Percentiles rank a stretch among this genome's conserved stretches.
phyloP scores from a whole-genome alignment of 306 rosid species.

The Arachis hypogaea region DNA sequence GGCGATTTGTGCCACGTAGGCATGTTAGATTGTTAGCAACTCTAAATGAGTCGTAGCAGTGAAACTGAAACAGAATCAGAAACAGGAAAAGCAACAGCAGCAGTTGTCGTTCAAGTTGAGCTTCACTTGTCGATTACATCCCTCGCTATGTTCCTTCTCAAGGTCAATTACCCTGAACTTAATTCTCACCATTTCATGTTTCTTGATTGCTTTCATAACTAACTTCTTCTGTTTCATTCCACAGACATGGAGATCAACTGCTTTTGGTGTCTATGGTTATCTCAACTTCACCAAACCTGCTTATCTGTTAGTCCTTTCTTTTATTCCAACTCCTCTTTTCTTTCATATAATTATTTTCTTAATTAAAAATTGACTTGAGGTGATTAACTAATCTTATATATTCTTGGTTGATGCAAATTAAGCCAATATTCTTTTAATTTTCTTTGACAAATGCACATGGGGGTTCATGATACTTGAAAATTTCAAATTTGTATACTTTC shows the following conservation, averaged over 20 bases:
- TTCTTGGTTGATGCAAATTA: constrained; percentile 1
- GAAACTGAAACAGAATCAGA: no score
- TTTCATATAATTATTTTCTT: not conserved
- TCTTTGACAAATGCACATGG: not conserved
- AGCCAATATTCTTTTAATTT: not conserved
- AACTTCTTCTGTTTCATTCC: not conserved
- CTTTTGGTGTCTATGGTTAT: constrained; percentile 80
- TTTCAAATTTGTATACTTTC: not conserved
- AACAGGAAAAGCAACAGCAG: no score
- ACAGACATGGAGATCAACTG: constrained; percentile 81
- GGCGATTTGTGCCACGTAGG: constrained; percentile 3
- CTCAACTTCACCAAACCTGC: constrained; percentile 89
- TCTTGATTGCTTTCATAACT: not conserved
- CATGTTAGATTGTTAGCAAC: no score
- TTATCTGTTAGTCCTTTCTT: constrained; percentile 54
- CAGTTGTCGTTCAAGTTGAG: constrained; percentile 1
- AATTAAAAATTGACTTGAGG: not conserved
- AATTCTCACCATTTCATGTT: not conserved
- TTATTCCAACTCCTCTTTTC: no score
- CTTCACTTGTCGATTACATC: constrained; percentile 42
- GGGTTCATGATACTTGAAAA: not conserved
- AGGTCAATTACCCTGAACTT: constrained; percentile 32
- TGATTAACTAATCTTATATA: not conserved
- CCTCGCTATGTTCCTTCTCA: constrained; percentile 74
- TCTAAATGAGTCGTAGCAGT: no score